These are phyloP conservation scores for Clonostachys byssicola DNA, from an alignment of 2,329 filamentous ascomycete genomes.

Conservation along the genomic window DNA sequence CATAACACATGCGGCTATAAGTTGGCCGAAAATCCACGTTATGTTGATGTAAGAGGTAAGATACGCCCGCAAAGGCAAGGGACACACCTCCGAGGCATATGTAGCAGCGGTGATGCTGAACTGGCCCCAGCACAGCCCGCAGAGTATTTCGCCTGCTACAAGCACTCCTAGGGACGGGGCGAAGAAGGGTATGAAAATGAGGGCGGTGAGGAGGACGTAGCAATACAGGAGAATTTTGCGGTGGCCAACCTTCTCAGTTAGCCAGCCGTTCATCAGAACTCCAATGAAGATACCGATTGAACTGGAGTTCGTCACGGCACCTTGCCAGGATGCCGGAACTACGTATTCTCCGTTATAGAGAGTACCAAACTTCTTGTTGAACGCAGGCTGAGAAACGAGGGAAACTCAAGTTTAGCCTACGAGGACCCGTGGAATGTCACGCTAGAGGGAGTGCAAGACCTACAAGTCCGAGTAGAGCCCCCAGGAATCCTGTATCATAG, in stretches of 20 bases:
- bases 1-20: conserved; percentile 31
- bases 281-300: conserved; percentile 40
- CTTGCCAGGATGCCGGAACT: conserved; percentile 41
- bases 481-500: conserved; percentile 44
- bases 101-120: conserved; percentile 43
- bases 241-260: conserved; percentile 36
- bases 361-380: too few species aligned
- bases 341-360: conserved; percentile 23
- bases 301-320: conserved; percentile 36
- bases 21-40: conserved; percentile 25
- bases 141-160: conserved; percentile 37
- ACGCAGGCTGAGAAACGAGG: too few species aligned
- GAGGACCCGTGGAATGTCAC: too few species aligned
- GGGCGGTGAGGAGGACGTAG: conserved; percentile 18
- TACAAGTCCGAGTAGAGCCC: conserved; percentile 3
- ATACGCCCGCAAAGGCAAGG: conserved; percentile 42
- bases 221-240: conserved; percentile 19
- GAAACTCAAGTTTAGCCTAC: too few species aligned
- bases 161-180: conserved; percentile 26
- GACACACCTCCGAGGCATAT: conserved; percentile 37
- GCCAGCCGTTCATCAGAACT: conserved; percentile 34
- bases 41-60: conserved; percentile 32
- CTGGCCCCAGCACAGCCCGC: conserved; percentile 38
- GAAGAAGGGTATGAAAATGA: conserved; percentile 26
- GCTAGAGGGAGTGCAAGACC: too few species aligned